Base-by-base conservation (phyloP, 495 filamentous ascomycete species). In the Lasiosphaeria ovina region DNA sequence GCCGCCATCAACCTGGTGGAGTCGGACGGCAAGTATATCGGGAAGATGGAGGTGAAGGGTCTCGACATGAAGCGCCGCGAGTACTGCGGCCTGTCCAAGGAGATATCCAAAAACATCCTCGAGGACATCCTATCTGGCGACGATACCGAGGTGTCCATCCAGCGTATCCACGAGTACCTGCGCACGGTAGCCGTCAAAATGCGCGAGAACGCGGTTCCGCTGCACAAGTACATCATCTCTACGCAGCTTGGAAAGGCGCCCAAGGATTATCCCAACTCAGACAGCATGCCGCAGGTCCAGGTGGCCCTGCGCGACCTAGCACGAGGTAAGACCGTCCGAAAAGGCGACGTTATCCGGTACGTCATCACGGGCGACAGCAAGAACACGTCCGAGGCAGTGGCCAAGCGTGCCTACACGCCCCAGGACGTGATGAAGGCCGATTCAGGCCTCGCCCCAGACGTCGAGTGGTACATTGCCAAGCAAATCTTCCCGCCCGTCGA, bases 401-500 rank as follows among this genome's bases (percentile, higher is more conserved):
- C 94, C 34, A 95, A 95, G 72, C 90, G 95, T 58, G 92, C 94
- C 4, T 93, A 90, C 70, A 85, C 89, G 6, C 85, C 88, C 11
- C 88, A 93, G 62, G 95, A 98, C 69, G 90, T 97, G 16, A 78
- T 89, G 61, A 92, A 93, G 62, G 54, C 84, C 16, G 85, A 85
- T 59, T 88, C 87, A 3, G 87, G 77, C 6, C 79, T 98, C 3
- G 85, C 88, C 64, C 92, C 89, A 35, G 93, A 97, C 71, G 82
- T 95, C 34, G 94, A 98, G 66, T 98, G 93, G 85, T 98, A 98
- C 73, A 85, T 98, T 36, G 85, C 91, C 75, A 98, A 98, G 78
- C 94, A 98, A 71, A 97, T 98, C 55, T 94, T 98, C 76, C 94
- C 94, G 6, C 94, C 95, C 3, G 96, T 98, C 57, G 94, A 98